Percentiles rank a stretch among this genome's conserved stretches.
phyloP scores from a whole-genome alignment of 768 basidiomycete genomes.

The Rhodotorula taiwanensis region DNA sequence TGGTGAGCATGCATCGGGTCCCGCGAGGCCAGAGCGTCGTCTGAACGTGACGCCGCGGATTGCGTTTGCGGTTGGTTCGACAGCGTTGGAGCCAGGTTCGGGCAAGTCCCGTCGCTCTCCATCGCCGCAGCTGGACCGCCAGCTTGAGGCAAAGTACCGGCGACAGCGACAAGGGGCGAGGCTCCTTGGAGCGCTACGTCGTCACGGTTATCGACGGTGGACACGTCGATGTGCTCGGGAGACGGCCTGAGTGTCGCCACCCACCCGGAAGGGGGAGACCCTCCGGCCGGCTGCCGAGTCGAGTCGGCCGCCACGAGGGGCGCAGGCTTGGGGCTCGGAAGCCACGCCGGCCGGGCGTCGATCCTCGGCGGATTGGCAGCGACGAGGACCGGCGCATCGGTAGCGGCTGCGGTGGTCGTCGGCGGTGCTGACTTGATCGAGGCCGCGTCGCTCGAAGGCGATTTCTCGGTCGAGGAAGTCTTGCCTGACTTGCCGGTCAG shows the following conservation, averaged over 20 bases:
- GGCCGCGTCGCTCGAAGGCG: no score
- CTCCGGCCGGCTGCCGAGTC: no score
- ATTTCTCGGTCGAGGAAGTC: neutral
- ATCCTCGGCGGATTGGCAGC: neutral
- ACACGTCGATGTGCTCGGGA: neutral
- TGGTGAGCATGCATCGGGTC: neutral
- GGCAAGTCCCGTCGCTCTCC: neutral
- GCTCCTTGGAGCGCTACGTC: neutral
- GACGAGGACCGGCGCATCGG: neutral
- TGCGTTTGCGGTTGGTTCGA: neutral
- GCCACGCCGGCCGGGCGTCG: no score
- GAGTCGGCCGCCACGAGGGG: no score
- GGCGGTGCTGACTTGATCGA: neutral
- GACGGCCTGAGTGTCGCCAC: conserved; percentile 13
- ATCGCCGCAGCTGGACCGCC: neutral
- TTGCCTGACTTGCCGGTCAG: conserved; percentile 9
- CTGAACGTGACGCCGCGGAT: neutral
- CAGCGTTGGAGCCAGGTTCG: neutral
- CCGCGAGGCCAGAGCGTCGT: neutral
- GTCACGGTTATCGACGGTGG: neutral
- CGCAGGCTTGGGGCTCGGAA: no score
- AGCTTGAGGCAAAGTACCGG: neutral
- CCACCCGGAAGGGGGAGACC: no score
- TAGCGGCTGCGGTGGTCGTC: neutral
- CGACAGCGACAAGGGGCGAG: neutral